A percentile compares a stretch with the other conserved stretches of the same genome.
These are phyloP conservation scores for Salmacisia buchloeana DNA, from an alignment of 1,284 basidiomycete genomes.

Conservation along the genomic window DNA sequence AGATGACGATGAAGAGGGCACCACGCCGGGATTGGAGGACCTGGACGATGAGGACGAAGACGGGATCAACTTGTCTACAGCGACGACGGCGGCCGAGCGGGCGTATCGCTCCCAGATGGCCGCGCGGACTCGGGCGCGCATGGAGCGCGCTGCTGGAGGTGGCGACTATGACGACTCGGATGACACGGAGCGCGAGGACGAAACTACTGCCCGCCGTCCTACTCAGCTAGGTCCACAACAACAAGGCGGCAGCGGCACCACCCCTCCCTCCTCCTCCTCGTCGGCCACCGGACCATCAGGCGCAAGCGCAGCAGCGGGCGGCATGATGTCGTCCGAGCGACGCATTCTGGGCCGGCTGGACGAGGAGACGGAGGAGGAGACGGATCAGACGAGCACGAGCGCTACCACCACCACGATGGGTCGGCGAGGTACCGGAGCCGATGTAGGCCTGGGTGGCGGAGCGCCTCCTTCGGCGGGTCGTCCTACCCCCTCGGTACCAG, in stretches of 20 bases:
- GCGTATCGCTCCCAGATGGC: constrained; percentile 1
- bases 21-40: neutral
- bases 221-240: no score
- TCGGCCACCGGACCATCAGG: neutral
- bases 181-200: neutral
- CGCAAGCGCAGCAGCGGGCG: neutral
- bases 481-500: neutral
- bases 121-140: neutral
- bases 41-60: neutral
- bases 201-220: neutral
- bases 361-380: constrained; percentile 45
- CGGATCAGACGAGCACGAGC: constrained; percentile 16
- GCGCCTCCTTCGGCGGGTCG: neutral
- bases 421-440: neutral
- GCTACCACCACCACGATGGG: neutral
- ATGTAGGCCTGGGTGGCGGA: neutral
- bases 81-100: neutral
- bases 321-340: constrained; percentile 20
- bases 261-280: neutral
- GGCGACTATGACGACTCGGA: constrained; percentile 7
- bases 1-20: neutral
- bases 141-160: neutral
- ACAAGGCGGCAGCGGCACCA: no score
- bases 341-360: constrained; percentile 37
- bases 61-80: no score